A percentile compares a stretch with the other conserved stretches of the same genome.
Evolutionary conservation across 1,284 basidiomycete species (phyloP).

Genomic region (Tylopilus sp.): DNA sequence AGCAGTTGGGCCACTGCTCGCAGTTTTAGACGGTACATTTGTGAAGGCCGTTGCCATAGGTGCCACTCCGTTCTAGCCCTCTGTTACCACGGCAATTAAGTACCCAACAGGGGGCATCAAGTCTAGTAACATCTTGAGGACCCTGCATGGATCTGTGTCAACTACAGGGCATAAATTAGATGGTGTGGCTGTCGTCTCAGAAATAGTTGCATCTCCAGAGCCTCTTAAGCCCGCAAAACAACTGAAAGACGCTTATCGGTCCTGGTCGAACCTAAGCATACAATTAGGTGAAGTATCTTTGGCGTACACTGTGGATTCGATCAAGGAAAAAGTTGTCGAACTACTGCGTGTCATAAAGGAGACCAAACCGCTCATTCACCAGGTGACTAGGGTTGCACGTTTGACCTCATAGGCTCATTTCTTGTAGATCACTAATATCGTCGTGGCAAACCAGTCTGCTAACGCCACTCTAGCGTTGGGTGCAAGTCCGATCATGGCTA

Average conservation of each 20-base stretch:
- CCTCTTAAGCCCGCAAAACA: conserved; percentile 58
- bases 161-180: conserved; percentile 57
- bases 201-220: conserved; percentile 72
- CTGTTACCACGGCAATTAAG: not conserved
- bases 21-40: conserved; percentile 58
- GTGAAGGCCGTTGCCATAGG: conserved; percentile 83
- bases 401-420: conserved; percentile 10
- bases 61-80: conserved; percentile 36
- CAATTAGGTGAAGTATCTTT: conserved; percentile 17
- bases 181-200: conserved; percentile 90
- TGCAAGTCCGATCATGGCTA: conserved; percentile 94
- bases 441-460: conserved; percentile 88
- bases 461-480: conserved; percentile 89
- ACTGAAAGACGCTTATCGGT: conserved; percentile 45
- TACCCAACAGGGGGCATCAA: conserved; percentile 74
- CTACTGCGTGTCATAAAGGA: conserved; percentile 55
- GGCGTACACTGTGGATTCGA: conserved; percentile 26
- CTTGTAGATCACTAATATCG: conserved; percentile 83
- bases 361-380: conserved; percentile 74
- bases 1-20: conserved; percentile 66
- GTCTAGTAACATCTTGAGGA: conserved; percentile 67
- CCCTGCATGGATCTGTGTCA: conserved; percentile 70
- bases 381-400: conserved; percentile 46
- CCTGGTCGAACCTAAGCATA: conserved; percentile 39
- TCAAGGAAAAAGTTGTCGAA: conserved; percentile 40